These are phyloP conservation scores for Pythium monospermum DNA, from an alignment of 352 stramenopile genomes.

Conservation along the genomic window DNA sequence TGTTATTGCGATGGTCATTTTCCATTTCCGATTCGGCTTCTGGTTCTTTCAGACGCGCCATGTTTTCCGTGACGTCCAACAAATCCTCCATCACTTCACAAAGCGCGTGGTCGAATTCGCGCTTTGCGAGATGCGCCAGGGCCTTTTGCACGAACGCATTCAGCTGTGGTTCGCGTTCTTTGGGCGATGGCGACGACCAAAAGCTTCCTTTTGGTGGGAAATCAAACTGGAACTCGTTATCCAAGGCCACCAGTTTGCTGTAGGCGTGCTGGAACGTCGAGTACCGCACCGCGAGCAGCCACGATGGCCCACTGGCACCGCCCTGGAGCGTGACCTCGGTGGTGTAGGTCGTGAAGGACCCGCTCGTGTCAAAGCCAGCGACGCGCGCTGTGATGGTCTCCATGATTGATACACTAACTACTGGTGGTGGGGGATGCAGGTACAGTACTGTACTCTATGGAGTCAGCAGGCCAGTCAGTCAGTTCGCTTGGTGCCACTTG, in stretches of 20 bases:
- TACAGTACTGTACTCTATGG: not conserved
- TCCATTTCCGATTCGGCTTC: slow-evolving; percentile 4
- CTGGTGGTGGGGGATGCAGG: too few species aligned
- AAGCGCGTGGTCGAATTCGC: slow-evolving; percentile 33
- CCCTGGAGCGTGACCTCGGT: slow-evolving; percentile 55
- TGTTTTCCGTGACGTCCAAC: slow-evolving; percentile 44
- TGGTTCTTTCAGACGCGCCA: slow-evolving; percentile 8
- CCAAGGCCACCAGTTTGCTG: slow-evolving; percentile 33
- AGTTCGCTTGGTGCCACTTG: too few species aligned
- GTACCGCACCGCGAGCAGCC: slow-evolving; percentile 46
- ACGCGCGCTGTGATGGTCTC: slow-evolving; percentile 30
- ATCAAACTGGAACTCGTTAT: slow-evolving; percentile 46
- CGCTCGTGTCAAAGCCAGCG: slow-evolving; percentile 38
- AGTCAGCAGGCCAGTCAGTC: not conserved
- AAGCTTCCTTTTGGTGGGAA: slow-evolving; percentile 61
- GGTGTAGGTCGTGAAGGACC: slow-evolving; percentile 50
- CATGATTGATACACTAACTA: too few species aligned
- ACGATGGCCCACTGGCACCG: slow-evolving; percentile 16
- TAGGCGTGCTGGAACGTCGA: slow-evolving; percentile 62
- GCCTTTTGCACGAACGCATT: slow-evolving; percentile 56
- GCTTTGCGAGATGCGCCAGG: slow-evolving; percentile 48
- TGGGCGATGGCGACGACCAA: slow-evolving; percentile 53
- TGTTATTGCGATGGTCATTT: too few species aligned
- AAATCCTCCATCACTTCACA: slow-evolving; percentile 44
- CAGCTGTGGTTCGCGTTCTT: slow-evolving; percentile 52